These are phyloP conservation scores for Pseudocercospora vitis DNA, from an alignment of 2,329 filamentous ascomycete genomes.

Conservation along the genomic window DNA sequence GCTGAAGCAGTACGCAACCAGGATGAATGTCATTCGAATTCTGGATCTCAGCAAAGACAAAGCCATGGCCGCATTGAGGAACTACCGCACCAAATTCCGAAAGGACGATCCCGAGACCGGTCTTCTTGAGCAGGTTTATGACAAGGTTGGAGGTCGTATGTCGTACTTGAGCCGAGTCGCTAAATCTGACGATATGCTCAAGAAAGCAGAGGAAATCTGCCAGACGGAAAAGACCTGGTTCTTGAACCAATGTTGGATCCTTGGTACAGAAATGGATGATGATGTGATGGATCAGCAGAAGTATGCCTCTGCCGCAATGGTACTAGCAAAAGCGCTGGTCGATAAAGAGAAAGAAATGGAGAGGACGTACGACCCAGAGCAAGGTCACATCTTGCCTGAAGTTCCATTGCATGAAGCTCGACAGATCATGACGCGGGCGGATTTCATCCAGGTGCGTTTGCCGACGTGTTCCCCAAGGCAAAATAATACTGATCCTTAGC, in stretches of 20 bases:
- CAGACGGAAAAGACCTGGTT: slow-evolving; percentile 75
- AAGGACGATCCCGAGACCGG: slow-evolving; percentile 55
- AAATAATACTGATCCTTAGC: background rate
- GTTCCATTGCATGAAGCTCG: slow-evolving; percentile 80
- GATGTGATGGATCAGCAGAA: slow-evolving; percentile 99
- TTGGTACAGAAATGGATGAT: slow-evolving; percentile 80
- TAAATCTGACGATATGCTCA: slow-evolving; percentile 77
- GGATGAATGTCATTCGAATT: slow-evolving; percentile 91
- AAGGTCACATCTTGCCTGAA: slow-evolving; percentile 74
- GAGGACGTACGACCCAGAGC: slow-evolving; percentile 62
- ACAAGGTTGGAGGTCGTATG: slow-evolving; percentile 81
- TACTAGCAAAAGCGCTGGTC: slow-evolving; percentile 87
- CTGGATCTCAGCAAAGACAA: slow-evolving; percentile 76
- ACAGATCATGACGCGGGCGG: slow-evolving; percentile 90
- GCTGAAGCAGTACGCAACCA: slow-evolving; percentile 84
- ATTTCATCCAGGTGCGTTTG: slow-evolving; percentile 65
- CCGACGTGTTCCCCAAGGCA: background rate
- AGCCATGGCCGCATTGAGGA: slow-evolving; percentile 72
- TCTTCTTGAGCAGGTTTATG: slow-evolving; percentile 75
- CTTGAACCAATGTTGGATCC: slow-evolving; percentile 74
- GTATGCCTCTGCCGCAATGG: slow-evolving; percentile 91
- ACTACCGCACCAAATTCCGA: slow-evolving; percentile 79
- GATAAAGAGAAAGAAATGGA: slow-evolving; percentile 69
- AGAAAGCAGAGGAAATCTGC: slow-evolving; percentile 71
- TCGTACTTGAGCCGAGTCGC: slow-evolving; percentile 88